phyloP scores from a whole-genome alignment of 2,329 filamentous ascomycete species.

The Xenoacremonium recifei region DNA sequence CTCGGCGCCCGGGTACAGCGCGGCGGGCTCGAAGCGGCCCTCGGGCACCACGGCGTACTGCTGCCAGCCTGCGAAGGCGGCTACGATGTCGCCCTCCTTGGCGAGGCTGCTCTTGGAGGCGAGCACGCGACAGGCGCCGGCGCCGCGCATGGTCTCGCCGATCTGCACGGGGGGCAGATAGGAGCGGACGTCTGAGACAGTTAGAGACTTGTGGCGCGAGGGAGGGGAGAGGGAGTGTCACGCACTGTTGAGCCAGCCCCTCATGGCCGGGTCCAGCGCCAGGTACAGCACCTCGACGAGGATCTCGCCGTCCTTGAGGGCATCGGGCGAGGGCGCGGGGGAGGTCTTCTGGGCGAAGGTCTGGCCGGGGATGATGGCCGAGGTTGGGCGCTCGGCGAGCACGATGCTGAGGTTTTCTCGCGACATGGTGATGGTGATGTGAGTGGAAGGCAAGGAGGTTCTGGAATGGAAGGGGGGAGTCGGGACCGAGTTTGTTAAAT shows the following conservation, averaged over 20 bases:
- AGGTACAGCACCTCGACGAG: conserved; percentile 62
- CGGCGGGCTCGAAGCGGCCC: conserved; percentile 44
- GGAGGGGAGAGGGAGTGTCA: neutral
- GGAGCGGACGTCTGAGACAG: conserved; percentile 42
- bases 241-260: conserved; percentile 65
- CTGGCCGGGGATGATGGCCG: conserved; percentile 60
- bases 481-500: too few relatives aligned
- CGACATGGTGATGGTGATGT: too few relatives aligned
- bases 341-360: conserved; percentile 59
- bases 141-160: conserved; percentile 67
- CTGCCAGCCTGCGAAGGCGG: conserved; percentile 59
- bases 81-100: conserved; percentile 57
- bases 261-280: conserved; percentile 74
- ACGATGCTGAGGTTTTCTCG: conserved; percentile 50
- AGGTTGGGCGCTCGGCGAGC: conserved; percentile 62
- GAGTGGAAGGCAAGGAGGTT: too few relatives aligned
- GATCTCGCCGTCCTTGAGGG: conserved; percentile 63
- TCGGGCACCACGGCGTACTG: conserved; percentile 61
- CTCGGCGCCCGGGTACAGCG: conserved; percentile 39
- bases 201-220: neutral
- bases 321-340: conserved; percentile 48
- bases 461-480: too few relatives aligned
- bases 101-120: conserved; percentile 56
- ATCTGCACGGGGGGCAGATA: conserved; percentile 69
- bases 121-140: conserved; percentile 58